A percentile compares a stretch with the other conserved stretches of the same genome.
Conservation (phyloP, 2,329 filamentous ascomycete genomes). For the Sclerotiophoma versabilis region DNA sequence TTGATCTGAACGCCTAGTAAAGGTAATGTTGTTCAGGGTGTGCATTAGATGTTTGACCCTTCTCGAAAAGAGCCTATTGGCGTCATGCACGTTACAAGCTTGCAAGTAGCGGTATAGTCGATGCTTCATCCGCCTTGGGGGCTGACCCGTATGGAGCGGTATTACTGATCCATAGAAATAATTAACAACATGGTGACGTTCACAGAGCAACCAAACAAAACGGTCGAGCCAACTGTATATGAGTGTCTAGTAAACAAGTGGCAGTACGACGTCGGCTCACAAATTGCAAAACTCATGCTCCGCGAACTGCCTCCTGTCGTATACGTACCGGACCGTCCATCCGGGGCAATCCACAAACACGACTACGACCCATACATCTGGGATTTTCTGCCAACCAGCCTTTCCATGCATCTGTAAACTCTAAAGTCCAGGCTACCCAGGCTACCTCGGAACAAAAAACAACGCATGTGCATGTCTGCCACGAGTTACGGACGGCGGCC, state of each 20-base stretch:
- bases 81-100: background rate
- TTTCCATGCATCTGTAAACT: constrained; percentile 3
- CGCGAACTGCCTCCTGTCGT: background rate
- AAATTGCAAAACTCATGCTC: background rate
- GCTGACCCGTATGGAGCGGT: background rate
- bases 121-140: background rate
- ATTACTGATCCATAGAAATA: background rate
- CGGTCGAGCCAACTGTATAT: background rate
- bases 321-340: constrained; percentile 4
- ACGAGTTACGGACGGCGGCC: constrained; percentile 11
- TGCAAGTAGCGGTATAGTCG: background rate
- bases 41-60: background rate
- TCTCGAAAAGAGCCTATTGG: background rate
- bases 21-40: background rate
- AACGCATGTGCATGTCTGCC: constrained; percentile 4
- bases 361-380: background rate
- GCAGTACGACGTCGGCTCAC: background rate
- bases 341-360: background rate
- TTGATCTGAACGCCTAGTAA: background rate
- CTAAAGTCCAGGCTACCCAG: background rate
- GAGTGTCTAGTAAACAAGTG: background rate
- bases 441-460: background rate
- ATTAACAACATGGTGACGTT: background rate
- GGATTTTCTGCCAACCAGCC: constrained; percentile 10
- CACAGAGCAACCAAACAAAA: background rate